Evolutionary conservation across 2,329 filamentous ascomycete species (phyloP), one percentile per base, ranked within the genome.

Genomic region (Sporothrix protearum): DNA sequence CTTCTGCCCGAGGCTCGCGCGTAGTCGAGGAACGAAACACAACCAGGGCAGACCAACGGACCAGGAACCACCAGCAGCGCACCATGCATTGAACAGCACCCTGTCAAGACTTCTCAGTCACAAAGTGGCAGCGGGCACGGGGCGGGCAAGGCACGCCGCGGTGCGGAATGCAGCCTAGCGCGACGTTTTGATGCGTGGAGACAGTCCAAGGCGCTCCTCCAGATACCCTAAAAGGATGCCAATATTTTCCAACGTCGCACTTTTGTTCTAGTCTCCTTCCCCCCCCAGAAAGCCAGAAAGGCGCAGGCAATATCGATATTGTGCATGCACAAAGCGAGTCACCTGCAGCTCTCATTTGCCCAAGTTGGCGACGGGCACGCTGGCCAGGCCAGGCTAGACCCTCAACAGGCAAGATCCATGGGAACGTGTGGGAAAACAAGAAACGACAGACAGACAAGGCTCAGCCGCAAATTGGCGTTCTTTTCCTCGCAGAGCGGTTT

Each of bases 311-410:
- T 64, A 64, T 64, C 22, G 22, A 45, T 47, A 64, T 64, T 47
- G 19, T 42, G 39, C 36, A 64, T 45, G 61, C 39, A 19, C 22
- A 10, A 64, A 16, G 4, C 36, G 10, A 47, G 16, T 1, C 49
- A 68, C 3, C 66, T 68, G 49, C 66, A 55, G 66, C 51, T 69
- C 67, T 69, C 67, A 69, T 69, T 69, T 69, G 67, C 67, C 59
- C 36, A n/a, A 33, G 19, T 14, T 67, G 28, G 67, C 30, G 64
- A 68, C 12, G 63, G 63, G 10, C 63, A 33, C n/a, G 57, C 33
- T 42, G 57, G 61, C 39, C 42, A 39, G 57, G 12, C 12, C 47
- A 19, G 64, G 64, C 64, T 53, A 68, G 64, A 55, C 47, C 47
- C 14, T 28, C 47, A 53, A 28, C 22, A n/a, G 28, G 25, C 51